Percentiles rank a stretch among this genome's conserved stretches.
These are phyloP conservation scores for Albugo candida DNA, from an alignment of 352 stramenopile genomes.

Conservation along the genomic window DNA sequence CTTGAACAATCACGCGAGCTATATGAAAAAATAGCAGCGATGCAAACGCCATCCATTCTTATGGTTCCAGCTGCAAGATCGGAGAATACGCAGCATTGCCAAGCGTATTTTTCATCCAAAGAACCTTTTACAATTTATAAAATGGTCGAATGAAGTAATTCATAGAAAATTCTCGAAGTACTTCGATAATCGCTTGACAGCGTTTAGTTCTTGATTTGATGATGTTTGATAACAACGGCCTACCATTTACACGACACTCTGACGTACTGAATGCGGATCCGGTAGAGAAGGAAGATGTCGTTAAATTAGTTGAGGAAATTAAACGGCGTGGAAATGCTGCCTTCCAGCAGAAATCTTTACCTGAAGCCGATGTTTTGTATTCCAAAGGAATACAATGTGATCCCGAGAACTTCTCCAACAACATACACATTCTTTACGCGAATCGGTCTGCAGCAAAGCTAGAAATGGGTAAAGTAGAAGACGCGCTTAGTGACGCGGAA, in stretches of 20 bases:
- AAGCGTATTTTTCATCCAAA: constrained; percentile 32
- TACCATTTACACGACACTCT: constrained; percentile 62
- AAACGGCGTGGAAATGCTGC: constrained; percentile 77
- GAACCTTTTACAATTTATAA: constrained; percentile 48
- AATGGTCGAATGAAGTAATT: too few species aligned
- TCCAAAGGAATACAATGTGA: constrained; percentile 84
- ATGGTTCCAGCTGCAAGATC: constrained; percentile 42
- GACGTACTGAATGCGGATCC: constrained; percentile 52
- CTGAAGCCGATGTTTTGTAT: constrained; percentile 93
- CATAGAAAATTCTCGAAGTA: too few species aligned
- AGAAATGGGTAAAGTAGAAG: constrained; percentile 51
- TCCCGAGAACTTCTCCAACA: constrained; percentile 19
- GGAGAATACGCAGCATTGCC: constrained; percentile 8
- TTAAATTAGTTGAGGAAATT: constrained; percentile 64
- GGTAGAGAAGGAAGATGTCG: constrained; percentile 21
- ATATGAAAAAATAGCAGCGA: constrained; percentile 25
- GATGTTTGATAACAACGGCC: constrained; percentile 48
- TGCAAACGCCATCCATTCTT: constrained; percentile 38
- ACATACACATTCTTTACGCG: constrained; percentile 72
- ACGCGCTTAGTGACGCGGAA: constrained; percentile 48
- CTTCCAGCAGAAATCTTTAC: constrained; percentile 64
- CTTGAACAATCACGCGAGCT: constrained; percentile 31
- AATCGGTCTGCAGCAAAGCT: constrained; percentile 77
- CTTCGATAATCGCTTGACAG: too few species aligned
- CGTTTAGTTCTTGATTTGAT: background rate